These are phyloP conservation scores for Nothophytophthora sp. DNA, from an alignment of 352 stramenopile genomes.

Conservation along the genomic window DNA sequence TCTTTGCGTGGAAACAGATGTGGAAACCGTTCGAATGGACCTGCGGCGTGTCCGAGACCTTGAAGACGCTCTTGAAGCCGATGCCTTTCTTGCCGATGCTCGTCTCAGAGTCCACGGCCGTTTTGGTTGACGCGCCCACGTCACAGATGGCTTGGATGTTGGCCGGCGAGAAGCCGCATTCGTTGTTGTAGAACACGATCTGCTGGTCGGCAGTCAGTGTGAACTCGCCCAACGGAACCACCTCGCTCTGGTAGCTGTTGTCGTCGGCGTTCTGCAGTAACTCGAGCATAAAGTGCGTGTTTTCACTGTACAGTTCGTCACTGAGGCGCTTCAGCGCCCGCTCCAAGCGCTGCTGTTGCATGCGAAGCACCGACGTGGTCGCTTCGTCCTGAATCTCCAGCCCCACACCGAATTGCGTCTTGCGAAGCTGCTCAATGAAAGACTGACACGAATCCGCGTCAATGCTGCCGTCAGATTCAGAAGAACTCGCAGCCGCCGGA, in stretches of 20 bases:
- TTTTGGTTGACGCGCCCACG: conserved; percentile 85
- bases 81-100: conserved; percentile 93
- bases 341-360: conserved; percentile 81
- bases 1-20: conserved; percentile 73
- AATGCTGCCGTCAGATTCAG: background rate
- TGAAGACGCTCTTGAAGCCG: conserved; percentile 92
- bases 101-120: conserved; percentile 19
- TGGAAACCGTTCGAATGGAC: conserved; percentile 91
- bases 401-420: conserved; percentile 79
- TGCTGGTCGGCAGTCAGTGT: conserved; percentile 41
- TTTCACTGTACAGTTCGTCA: conserved; percentile 86
- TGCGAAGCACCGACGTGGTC: conserved; percentile 54
- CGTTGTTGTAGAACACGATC: conserved; percentile 88
- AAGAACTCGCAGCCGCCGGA: conserved; percentile 3
- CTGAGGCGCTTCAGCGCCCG: conserved; percentile 85
- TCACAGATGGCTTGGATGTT: conserved; percentile 89
- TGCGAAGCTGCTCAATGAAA: conserved; percentile 69
- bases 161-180: conserved; percentile 65
- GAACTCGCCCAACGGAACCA: conserved; percentile 63
- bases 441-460: conserved; percentile 31
- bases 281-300: conserved; percentile 89
- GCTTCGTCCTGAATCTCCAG: conserved; percentile 60
- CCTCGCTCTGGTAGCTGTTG: conserved; percentile 53
- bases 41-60: conserved; percentile 78
- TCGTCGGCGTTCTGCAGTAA: conserved; percentile 90